These are phyloP conservation scores for Nigrograna mackinnonii DNA, from an alignment of 2,329 filamentous ascomycete species.

Conservation along the genomic window DNA sequence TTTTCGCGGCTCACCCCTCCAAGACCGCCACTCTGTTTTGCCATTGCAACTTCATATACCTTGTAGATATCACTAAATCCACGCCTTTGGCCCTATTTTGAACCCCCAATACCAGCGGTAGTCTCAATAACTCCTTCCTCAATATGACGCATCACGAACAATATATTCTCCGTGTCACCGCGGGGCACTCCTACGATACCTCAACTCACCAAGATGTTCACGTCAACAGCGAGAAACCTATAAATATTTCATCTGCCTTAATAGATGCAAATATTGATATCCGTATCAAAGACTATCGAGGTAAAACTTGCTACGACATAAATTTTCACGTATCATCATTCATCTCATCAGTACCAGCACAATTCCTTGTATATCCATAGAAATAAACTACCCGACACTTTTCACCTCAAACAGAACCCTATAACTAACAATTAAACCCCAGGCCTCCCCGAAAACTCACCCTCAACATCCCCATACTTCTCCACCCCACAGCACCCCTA, in stretches of 20 bases:
- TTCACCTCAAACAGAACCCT: too few species aligned
- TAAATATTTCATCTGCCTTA: slow-evolving; percentile 65
- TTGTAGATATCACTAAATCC: background rate
- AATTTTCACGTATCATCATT: slow-evolving; percentile 11
- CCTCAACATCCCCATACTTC: slow-evolving; percentile 78
- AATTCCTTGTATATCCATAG: too few species aligned
- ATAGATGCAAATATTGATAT: slow-evolving; percentile 73
- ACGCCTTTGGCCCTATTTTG: background rate
- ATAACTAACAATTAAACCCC: slow-evolving; percentile 7
- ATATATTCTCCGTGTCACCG: slow-evolving; percentile 81
- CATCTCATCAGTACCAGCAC: too few species aligned
- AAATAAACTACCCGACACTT: too few species aligned
- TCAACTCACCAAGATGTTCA: slow-evolving; percentile 72
- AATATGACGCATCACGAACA: slow-evolving; percentile 61
- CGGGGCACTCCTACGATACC: slow-evolving; percentile 75
- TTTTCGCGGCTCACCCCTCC: background rate
- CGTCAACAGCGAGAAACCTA: slow-evolving; percentile 70
- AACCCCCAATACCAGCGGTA: background rate
- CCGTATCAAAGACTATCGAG: slow-evolving; percentile 68
- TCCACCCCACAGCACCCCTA: slow-evolving; percentile 66
- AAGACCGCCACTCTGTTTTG: background rate
- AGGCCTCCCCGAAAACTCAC: slow-evolving; percentile 75
- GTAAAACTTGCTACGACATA: too few species aligned
- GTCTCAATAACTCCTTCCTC: background rate
- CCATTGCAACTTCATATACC: background rate